Percentiles rank a stretch among this genome's conserved stretches.
These are phyloP conservation scores for Malus orientalis DNA, from an alignment of 306 rosid genomes.

Conservation along the genomic window DNA sequence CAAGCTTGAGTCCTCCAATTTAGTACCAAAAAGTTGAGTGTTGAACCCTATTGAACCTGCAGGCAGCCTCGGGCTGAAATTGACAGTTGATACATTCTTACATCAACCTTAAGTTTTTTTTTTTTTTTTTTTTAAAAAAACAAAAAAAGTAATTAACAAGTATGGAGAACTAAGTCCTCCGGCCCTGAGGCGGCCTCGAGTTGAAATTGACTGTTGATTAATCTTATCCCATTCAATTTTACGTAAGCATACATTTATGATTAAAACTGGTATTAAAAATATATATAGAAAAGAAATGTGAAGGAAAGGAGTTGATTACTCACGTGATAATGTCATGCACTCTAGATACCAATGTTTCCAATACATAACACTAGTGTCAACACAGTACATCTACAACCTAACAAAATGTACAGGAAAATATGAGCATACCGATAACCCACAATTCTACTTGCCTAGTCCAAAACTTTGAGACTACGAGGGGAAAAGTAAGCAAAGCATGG, in stretches of 20 bases:
- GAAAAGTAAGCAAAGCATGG: no score
- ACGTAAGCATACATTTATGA: background rate
- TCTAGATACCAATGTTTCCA: constrained; percentile 59
- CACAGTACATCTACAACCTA: background rate
- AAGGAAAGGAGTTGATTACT: constrained; percentile 25
- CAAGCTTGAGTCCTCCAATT: constrained; percentile 68
- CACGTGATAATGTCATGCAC: constrained; percentile 82
- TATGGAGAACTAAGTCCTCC: background rate
- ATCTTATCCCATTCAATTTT: no score
- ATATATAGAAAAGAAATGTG: background rate
- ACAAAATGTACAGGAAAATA: no score
- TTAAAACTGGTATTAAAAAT: background rate
- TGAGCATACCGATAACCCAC: no score
- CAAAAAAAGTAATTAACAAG: background rate
- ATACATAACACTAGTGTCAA: background rate
- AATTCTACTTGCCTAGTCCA: background rate
- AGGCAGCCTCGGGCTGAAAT: constrained; percentile 83
- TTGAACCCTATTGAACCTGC: constrained; percentile 71
- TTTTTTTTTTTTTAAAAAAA: no score
- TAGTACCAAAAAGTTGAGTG: constrained; percentile 64
- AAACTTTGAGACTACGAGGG: background rate
- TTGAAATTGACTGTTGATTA: background rate
- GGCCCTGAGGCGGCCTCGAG: background rate
- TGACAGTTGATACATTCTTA: constrained; percentile 20
- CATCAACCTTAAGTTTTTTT: constrained; percentile 7